Conservation (phyloP, 2,329 filamentous ascomycete species). For the Berkeleyomyces basicola region DNA sequence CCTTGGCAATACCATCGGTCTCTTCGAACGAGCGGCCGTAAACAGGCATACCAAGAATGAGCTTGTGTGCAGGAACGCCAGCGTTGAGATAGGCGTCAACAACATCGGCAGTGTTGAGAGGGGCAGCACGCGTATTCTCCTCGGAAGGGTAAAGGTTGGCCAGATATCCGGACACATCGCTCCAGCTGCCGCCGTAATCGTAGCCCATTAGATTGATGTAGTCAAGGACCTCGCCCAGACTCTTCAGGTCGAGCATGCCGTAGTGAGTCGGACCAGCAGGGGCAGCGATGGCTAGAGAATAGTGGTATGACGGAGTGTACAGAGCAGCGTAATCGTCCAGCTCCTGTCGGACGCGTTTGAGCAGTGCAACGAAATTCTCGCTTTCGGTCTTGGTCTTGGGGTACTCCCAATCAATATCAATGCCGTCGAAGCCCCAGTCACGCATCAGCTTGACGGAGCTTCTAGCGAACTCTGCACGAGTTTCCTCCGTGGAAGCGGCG, state of each 20-base stretch:
- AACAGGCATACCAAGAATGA: slow-evolving; percentile 64
- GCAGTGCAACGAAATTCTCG: slow-evolving; percentile 28
- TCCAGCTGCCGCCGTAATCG: slow-evolving; percentile 57
- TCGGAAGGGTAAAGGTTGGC: slow-evolving; percentile 50
- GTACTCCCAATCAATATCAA: slow-evolving; percentile 29
- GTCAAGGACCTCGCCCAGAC: slow-evolving; percentile 33
- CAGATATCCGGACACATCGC: slow-evolving; percentile 45
- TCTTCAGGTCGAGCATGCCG: slow-evolving; percentile 27
- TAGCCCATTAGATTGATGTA: slow-evolving; percentile 54
- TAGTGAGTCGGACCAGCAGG: slow-evolving; percentile 34
- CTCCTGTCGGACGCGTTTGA: slow-evolving; percentile 28
- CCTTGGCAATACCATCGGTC: slow-evolving; percentile 45
- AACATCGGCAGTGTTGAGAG: slow-evolving; percentile 51
- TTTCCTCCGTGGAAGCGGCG: slow-evolving; percentile 44
- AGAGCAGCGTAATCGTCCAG: slow-evolving; percentile 32
- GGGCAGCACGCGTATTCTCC: slow-evolving; percentile 41
- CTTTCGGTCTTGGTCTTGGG: slow-evolving; percentile 25
- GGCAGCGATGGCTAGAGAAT: slow-evolving; percentile 36
- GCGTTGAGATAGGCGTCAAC: slow-evolving; percentile 46
- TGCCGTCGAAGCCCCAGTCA: slow-evolving; percentile 48
- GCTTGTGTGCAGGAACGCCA: slow-evolving; percentile 46
- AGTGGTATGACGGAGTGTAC: slow-evolving; percentile 31
- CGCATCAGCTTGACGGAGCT: slow-evolving; percentile 53
- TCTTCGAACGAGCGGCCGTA: slow-evolving; percentile 54
- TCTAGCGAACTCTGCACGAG: slow-evolving; percentile 50